Percentiles rank a stretch among this genome's conserved stretches.
Evolutionary conservation across 805 yeast species (phyloP).

Genomic region (Wickerhamomyces subpelliculosus): DNA sequence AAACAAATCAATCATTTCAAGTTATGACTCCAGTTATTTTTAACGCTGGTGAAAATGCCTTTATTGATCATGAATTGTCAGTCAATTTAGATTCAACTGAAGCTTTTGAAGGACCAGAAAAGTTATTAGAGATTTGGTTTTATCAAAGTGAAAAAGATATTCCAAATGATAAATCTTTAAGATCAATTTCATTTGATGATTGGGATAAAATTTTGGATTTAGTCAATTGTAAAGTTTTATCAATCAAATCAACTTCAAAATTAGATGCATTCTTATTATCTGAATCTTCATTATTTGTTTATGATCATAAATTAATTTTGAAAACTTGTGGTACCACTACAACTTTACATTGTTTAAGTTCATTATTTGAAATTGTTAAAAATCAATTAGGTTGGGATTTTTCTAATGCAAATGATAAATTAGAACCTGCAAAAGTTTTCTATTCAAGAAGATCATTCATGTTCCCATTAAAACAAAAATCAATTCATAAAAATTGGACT

Average conservation of each 20-base stretch:
- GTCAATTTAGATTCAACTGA: conserved; percentile 77
- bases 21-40: conserved; percentile 27
- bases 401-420: conserved; percentile 13
- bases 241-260: conserved; percentile 57
- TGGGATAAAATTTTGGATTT: conserved; percentile 73
- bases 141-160: conserved; percentile 38
- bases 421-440: conserved; percentile 58
- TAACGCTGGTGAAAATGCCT: conserved; percentile 34
- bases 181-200: conserved; percentile 54
- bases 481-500: conserved; percentile 80
- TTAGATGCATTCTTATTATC: conserved; percentile 82
- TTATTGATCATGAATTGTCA: conserved; percentile 74
- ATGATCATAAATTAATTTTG: conserved; percentile 74
- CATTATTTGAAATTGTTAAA: conserved; percentile 47
- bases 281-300: conserved; percentile 87
- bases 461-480: conserved; percentile 82
- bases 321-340: conserved; percentile 98
- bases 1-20: background rate
- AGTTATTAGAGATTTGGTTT: conserved; percentile 86
- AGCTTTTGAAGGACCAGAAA: conserved; percentile 98
- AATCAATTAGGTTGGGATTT: conserved; percentile 36
- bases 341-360: conserved; percentile 67
- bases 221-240: conserved; percentile 84
- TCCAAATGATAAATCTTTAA: conserved; percentile 34
- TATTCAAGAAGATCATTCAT: conserved; percentile 89